Conservation (phyloP, 1,284 basidiomycete genomes). For the Volvariella surrecta region DNA sequence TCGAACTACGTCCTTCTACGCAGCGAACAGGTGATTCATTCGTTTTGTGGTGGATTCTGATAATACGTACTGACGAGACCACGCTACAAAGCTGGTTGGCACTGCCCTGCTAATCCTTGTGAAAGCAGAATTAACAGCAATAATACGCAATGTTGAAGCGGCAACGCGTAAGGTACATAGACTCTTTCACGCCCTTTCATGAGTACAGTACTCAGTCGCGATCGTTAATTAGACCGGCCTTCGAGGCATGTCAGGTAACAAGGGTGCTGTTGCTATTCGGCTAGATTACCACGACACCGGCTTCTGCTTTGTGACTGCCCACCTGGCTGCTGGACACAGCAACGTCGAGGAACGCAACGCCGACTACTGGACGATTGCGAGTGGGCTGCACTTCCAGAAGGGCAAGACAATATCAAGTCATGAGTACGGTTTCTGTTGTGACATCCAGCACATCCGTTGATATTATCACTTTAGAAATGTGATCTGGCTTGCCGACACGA, state of each 20-base stretch:
- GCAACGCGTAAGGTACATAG: slow-evolving; percentile 75
- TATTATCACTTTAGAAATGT: too few species aligned
- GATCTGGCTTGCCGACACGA: slow-evolving; percentile 92
- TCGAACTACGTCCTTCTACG: slow-evolving; percentile 80
- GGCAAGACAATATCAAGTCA: slow-evolving; percentile 88
- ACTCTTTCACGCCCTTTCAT: slow-evolving; percentile 1
- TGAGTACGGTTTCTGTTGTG: slow-evolving; percentile 60
- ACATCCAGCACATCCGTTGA: slow-evolving; percentile 6
- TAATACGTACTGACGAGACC: neutral
- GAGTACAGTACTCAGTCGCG: slow-evolving; percentile 5
- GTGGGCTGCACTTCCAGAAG: slow-evolving; percentile 78
- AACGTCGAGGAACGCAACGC: slow-evolving; percentile 89
- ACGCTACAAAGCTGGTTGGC: slow-evolving; percentile 70
- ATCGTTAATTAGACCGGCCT: slow-evolving; percentile 70
- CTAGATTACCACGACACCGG: slow-evolving; percentile 86
- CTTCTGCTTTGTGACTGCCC: slow-evolving; percentile 94
- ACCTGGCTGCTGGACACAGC: slow-evolving; percentile 88
- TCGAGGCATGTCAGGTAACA: slow-evolving; percentile 96
- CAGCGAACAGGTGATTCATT: slow-evolving; percentile 70
- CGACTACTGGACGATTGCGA: slow-evolving; percentile 85
- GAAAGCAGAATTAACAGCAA: slow-evolving; percentile 64
- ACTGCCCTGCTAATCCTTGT: slow-evolving; percentile 87
- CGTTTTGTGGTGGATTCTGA: neutral
- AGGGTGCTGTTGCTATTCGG: slow-evolving; percentile 90
- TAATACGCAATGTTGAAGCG: slow-evolving; percentile 88